Percentiles rank a stretch among this genome's conserved stretches.
Conservation (phyloP, 805 yeast species). For the Metschnikowia baotianmanensis region DNA sequence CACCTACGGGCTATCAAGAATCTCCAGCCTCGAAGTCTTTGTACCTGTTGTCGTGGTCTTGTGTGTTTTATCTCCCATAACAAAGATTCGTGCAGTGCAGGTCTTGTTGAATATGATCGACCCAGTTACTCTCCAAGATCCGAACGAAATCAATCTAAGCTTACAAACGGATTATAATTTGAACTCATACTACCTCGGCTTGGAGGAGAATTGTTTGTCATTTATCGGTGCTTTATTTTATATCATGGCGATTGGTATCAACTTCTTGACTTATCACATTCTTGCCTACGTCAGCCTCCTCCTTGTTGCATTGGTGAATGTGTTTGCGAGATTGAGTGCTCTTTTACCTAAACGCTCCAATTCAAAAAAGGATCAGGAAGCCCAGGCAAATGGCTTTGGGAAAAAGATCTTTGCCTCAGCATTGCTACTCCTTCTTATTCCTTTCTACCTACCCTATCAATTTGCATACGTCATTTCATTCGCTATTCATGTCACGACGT, state of each 20-base stretch:
- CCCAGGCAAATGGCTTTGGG: neutral
- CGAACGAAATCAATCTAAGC: constrained; percentile 43
- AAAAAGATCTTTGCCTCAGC: constrained; percentile 30
- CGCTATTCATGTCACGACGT: constrained; percentile 55
- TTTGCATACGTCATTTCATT: constrained; percentile 65
- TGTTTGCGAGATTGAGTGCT: neutral
- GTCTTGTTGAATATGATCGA: constrained; percentile 44
- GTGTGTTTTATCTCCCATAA: constrained; percentile 39
- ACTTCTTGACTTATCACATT: constrained; percentile 33
- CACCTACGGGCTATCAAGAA: constrained; percentile 35
- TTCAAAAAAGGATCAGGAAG: neutral
- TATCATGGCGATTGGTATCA: constrained; percentile 44
- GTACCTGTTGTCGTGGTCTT: constrained; percentile 22
- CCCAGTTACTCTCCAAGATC: constrained; percentile 51
- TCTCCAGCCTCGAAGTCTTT: constrained; percentile 22
- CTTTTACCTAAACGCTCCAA: neutral
- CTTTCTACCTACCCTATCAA: constrained; percentile 76
- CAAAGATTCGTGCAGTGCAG: constrained; percentile 35
- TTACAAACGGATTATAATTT: constrained; percentile 31
- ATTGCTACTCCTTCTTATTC: constrained; percentile 43
- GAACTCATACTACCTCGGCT: constrained; percentile 66
- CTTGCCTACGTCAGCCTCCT: constrained; percentile 17
- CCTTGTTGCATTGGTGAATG: constrained; percentile 2
- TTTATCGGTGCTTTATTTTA: constrained; percentile 59
- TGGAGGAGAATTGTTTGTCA: constrained; percentile 55